A percentile compares a stretch with the other conserved stretches of the same genome.
phyloP scores from a whole-genome alignment of 1,139 yeast genomes.

The Saccharomyces hybrid region DNA sequence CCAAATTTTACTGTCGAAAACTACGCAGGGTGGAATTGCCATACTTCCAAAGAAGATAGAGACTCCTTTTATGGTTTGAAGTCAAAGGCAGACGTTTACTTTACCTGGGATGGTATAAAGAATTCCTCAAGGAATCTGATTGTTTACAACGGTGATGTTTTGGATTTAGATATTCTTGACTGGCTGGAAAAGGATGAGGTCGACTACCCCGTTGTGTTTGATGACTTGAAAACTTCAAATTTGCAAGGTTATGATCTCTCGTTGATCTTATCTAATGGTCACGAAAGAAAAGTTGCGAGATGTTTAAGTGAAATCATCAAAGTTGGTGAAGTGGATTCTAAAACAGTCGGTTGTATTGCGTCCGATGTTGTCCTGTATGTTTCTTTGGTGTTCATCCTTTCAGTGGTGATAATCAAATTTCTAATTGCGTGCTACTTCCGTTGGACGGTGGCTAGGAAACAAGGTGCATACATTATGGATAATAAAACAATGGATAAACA shows the following conservation, averaged over 20 bases:
- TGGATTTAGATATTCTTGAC: slow-evolving; percentile 66
- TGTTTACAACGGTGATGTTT: slow-evolving; percentile 80
- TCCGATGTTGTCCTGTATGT: slow-evolving; percentile 73
- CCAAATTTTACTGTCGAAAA: slow-evolving; percentile 55
- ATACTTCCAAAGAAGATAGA: slow-evolving; percentile 66
- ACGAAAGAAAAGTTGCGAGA: slow-evolving; percentile 63
- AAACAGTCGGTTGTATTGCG: slow-evolving; percentile 93
- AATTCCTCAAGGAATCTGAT: slow-evolving; percentile 69
- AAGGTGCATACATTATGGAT: slow-evolving; percentile 66
- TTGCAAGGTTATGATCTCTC: slow-evolving; percentile 78
- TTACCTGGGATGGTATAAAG: slow-evolving; percentile 80
- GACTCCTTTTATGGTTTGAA: slow-evolving; percentile 54
- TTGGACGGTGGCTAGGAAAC: slow-evolving; percentile 70
- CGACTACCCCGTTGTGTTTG: slow-evolving; percentile 65
- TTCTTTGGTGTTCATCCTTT: slow-evolving; percentile 74
- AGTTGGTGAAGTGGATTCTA: slow-evolving; percentile 84
- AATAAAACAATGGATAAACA: slow-evolving; percentile 47
- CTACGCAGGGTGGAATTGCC: slow-evolving; percentile 87
- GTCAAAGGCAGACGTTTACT: slow-evolving; percentile 68
- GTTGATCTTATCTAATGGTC: slow-evolving; percentile 58
- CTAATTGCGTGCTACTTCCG: slow-evolving; percentile 80
- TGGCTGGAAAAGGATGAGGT: slow-evolving; percentile 68
- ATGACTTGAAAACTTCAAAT: slow-evolving; percentile 50
- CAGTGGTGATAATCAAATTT: slow-evolving; percentile 71
- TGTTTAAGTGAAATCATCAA: slow-evolving; percentile 82